Percentiles rank a stretch among this genome's conserved stretches.
These are phyloP conservation scores for Sextonia rubra DNA, from an alignment of 164 flowering plant species.

Conservation along the genomic window DNA sequence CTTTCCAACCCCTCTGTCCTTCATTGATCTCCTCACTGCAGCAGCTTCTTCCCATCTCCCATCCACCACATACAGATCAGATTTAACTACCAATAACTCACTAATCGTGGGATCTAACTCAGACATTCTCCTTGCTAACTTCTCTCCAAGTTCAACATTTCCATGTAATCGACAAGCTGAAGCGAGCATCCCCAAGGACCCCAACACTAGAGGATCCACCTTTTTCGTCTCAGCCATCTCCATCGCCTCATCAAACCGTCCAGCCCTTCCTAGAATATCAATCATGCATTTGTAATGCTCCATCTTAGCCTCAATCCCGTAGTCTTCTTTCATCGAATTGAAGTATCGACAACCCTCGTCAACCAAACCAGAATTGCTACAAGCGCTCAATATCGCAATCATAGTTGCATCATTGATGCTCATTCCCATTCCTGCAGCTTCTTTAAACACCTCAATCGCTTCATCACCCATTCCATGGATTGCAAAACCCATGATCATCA, in stretches of 20 bases:
- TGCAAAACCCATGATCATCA: slow-evolving; percentile 18
- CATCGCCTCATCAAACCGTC: slow-evolving; percentile 19
- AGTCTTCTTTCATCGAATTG: slow-evolving; percentile 7
- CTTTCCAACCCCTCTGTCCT: slow-evolving; percentile 8
- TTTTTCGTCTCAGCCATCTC: slow-evolving; percentile 10
- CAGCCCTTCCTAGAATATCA: slow-evolving; percentile 19
- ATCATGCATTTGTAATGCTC: slow-evolving; percentile 21
- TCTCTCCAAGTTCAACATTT: slow-evolving; percentile 14
- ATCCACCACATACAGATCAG: slow-evolving; percentile 13
- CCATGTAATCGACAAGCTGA: slow-evolving; percentile 18
- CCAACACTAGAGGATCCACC: slow-evolving; percentile 10
- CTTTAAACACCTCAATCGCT: slow-evolving; percentile 12
- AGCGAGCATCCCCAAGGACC: slow-evolving; percentile 15
- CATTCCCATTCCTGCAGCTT: slow-evolving; percentile 12
- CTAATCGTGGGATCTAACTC: slow-evolving; percentile 12
- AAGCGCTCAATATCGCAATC: slow-evolving; percentile 18
- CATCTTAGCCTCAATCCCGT: slow-evolving; percentile 16
- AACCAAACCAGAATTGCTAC: slow-evolving; percentile 17
- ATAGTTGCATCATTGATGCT: slow-evolving; percentile 18
- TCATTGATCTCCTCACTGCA: slow-evolving; percentile 15
- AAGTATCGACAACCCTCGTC: slow-evolving; percentile 14
- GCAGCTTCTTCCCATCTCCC: slow-evolving; percentile 23
- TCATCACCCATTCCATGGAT: slow-evolving; percentile 18
- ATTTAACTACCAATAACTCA: slow-evolving; percentile 18
- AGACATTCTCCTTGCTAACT: slow-evolving; percentile 12